These are phyloP conservation scores for Aspergillus japonicus DNA, from an alignment of 2,329 filamentous ascomycete species.

Conservation along the genomic window DNA sequence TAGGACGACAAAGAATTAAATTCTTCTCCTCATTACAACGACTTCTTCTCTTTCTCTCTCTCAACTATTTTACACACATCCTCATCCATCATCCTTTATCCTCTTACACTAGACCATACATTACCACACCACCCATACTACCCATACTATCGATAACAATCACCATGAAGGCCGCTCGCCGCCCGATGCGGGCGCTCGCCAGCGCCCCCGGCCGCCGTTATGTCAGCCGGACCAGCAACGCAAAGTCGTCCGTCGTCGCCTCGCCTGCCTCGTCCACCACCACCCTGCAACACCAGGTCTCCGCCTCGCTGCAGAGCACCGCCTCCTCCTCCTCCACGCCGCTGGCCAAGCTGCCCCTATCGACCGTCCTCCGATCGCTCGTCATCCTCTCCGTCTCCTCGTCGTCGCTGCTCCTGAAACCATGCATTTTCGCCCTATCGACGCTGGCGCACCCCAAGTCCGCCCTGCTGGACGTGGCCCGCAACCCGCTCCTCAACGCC, in stretches of 20 bases:
- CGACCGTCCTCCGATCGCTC: slow-evolving; percentile 38
- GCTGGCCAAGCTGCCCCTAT: slow-evolving; percentile 37
- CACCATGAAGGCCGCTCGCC: slow-evolving; percentile 31
- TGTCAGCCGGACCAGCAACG: slow-evolving; percentile 35
- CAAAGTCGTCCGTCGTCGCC: slow-evolving; percentile 31
- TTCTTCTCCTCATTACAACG: not conserved
- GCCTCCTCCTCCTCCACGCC: slow-evolving; percentile 28
- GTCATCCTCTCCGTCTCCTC: slow-evolving; percentile 40
- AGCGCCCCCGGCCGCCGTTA: slow-evolving; percentile 18
- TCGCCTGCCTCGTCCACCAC: slow-evolving; percentile 19
- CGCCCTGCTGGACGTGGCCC: slow-evolving; percentile 48
- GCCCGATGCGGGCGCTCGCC: slow-evolving; percentile 25
- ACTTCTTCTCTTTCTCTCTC: not conserved
- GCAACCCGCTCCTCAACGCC: slow-evolving; percentile 47
- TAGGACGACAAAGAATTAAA: not conserved
- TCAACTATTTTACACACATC: not conserved
- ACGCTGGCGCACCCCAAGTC: slow-evolving; percentile 50
- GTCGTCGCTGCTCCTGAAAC: slow-evolving; percentile 60
- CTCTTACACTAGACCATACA: not conserved
- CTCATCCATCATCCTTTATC: not conserved
- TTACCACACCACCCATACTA: not conserved
- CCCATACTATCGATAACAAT: not conserved
- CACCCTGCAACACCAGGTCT: slow-evolving; percentile 23
- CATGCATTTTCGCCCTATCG: slow-evolving; percentile 69
- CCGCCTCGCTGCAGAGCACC: slow-evolving; percentile 21